These are phyloP conservation scores for Leavenworthia alabamica DNA, from an alignment of 345 rosid genomes.

Conservation along the genomic window DNA sequence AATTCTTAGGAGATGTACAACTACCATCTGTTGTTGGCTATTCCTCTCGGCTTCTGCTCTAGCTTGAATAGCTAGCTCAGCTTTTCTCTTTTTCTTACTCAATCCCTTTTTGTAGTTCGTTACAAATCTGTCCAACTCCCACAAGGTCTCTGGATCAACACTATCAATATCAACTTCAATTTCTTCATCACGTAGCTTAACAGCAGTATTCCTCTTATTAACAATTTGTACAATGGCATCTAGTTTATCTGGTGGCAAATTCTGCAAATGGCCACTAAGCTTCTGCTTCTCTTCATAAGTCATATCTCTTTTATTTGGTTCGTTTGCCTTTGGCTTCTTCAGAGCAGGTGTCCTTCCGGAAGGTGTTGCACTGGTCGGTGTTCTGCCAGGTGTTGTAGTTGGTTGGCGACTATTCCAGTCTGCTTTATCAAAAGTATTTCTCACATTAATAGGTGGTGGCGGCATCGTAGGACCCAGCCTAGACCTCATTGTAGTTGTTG, in stretches of 20 bases:
- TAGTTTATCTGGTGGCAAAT: slow-evolving; percentile 85
- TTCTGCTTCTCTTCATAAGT: slow-evolving; percentile 96
- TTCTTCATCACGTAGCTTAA: slow-evolving; percentile 79
- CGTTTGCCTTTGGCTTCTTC: slow-evolving; percentile 96
- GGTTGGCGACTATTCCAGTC: slow-evolving; percentile 52
- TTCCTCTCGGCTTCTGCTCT: slow-evolving; percentile 60
- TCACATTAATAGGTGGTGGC: slow-evolving; percentile 64
- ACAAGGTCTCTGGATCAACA: slow-evolving; percentile 94
- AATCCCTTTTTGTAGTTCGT: slow-evolving; percentile 91
- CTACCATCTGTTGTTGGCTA: slow-evolving; percentile 58
- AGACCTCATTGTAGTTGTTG: slow-evolving; percentile 46
- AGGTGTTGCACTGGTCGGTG: slow-evolving; percentile 44
- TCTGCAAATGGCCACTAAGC: slow-evolving; percentile 84
- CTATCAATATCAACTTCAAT: slow-evolving; percentile 96
- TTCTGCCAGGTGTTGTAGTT: slow-evolving; percentile 47
- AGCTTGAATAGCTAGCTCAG: slow-evolving; percentile 81
- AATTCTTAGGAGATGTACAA: background rate
- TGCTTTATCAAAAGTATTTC: slow-evolving; percentile 73
- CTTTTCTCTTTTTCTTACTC: slow-evolving; percentile 96
- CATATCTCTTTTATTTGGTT: slow-evolving; percentile 93
- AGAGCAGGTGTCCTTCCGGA: slow-evolving; percentile 86
- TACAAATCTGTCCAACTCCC: slow-evolving; percentile 98
- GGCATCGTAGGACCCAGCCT: slow-evolving; percentile 52
- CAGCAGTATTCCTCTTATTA: slow-evolving; percentile 79
- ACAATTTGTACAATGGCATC: slow-evolving; percentile 92